These are phyloP conservation scores for Nevesoporus exiguus DNA, from an alignment of 768 basidiomycete species.

Conservation along the genomic window DNA sequence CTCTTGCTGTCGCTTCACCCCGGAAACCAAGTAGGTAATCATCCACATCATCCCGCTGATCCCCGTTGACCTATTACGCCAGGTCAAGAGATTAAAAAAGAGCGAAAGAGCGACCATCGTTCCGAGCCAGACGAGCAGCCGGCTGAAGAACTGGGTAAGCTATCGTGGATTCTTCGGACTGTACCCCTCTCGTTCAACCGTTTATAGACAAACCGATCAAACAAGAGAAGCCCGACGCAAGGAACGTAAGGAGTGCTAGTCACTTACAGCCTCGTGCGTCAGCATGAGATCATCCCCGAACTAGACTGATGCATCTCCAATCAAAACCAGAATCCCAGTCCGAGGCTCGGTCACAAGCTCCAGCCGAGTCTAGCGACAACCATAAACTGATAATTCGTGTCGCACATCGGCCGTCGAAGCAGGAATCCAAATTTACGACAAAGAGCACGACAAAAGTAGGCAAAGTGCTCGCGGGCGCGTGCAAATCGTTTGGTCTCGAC, in stretches of 20 bases:
- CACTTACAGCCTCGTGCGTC: slow-evolving; percentile 13
- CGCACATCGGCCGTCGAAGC: slow-evolving; percentile 27
- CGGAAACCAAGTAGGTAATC: slow-evolving; percentile 1
- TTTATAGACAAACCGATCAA: slow-evolving; percentile 16
- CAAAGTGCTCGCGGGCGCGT: slow-evolving; percentile 26
- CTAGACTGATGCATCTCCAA: background rate
- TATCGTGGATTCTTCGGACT: background rate
- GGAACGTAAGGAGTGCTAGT: background rate
- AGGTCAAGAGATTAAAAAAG: slow-evolving; percentile 5
- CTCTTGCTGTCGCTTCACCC: slow-evolving; percentile 1
- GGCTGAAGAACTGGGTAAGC: slow-evolving; percentile 6
- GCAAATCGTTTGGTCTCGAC: slow-evolving; percentile 30
- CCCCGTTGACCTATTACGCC: background rate
- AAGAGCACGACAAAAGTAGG: slow-evolving; percentile 31
- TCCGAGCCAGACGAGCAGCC: background rate
- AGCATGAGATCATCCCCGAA: background rate
- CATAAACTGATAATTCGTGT: slow-evolving; percentile 30
- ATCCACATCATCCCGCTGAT: background rate
- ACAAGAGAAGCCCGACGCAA: slow-evolving; percentile 12
- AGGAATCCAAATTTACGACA: slow-evolving; percentile 31
- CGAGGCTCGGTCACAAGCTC: background rate
- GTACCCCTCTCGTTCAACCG: background rate
- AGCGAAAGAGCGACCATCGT: background rate
- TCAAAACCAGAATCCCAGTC: slow-evolving; percentile 3
- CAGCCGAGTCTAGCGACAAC: slow-evolving; percentile 2